Percentiles rank a stretch among this genome's conserved stretches.
These are phyloP conservation scores for Teunomyces aglyptinius DNA, from an alignment of 805 yeast genomes.

Conservation along the genomic window DNA sequence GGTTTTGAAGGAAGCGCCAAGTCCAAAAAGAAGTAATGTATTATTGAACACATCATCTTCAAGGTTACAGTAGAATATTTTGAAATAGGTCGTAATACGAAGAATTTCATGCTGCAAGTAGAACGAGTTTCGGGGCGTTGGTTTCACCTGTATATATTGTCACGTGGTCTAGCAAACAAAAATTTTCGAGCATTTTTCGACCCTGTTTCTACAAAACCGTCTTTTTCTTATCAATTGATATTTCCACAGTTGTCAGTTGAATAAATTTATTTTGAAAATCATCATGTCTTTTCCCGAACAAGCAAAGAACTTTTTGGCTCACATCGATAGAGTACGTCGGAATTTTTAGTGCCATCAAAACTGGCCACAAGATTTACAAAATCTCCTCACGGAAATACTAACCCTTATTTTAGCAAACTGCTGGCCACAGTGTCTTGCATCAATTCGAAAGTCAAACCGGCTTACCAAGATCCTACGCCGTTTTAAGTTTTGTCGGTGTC, in stretches of 20 bases:
- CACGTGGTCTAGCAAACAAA: neutral
- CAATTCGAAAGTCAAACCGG: slow-evolving; percentile 45
- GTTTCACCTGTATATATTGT: neutral
- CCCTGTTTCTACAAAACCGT: neutral
- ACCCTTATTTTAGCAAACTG: slow-evolving; percentile 25
- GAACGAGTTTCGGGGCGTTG: neutral
- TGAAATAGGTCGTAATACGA: no score
- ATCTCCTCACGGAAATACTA: slow-evolving; percentile 9
- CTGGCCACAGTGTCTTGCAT: slow-evolving; percentile 28
- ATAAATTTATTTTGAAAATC: slow-evolving; percentile 20
- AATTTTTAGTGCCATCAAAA: neutral
- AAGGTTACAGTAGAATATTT: no score
- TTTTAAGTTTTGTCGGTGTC: slow-evolving; percentile 57
- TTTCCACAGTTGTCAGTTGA: neutral
- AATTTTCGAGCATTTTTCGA: slow-evolving; percentile 1
- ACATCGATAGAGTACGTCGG: slow-evolving; percentile 46
- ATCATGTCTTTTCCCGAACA: slow-evolving; percentile 48
- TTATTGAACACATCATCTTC: neutral
- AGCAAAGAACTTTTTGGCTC: slow-evolving; percentile 45
- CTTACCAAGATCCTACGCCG: slow-evolving; percentile 83
- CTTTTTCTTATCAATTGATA: neutral
- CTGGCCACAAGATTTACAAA: neutral
- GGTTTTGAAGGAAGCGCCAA: slow-evolving; percentile 83
- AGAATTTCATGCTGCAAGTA: neutral
- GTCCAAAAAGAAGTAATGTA: slow-evolving; percentile 34